Evolutionary conservation across 495 filamentous ascomycete genomes (phyloP).

Genomic region (Halenospora varia): DNA sequence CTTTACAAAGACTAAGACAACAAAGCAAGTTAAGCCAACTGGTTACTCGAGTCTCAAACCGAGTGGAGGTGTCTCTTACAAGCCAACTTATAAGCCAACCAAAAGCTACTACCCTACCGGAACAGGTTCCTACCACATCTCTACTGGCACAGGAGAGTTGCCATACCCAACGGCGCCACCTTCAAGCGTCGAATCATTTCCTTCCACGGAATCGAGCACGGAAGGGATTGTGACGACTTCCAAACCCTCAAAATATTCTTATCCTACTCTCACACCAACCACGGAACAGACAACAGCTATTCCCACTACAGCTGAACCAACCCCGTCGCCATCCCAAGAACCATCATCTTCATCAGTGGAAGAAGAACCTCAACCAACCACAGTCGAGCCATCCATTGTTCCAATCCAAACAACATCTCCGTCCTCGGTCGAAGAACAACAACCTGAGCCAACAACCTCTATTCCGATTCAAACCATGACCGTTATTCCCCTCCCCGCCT

Average conservation of each 20-base stretch:
- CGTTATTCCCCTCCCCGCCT: not conserved
- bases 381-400: not conserved
- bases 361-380: not conserved
- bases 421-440: not conserved
- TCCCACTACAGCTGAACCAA: not conserved
- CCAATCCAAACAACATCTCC: not conserved
- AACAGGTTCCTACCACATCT: no score
- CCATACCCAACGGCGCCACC: not conserved
- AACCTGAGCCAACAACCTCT: not conserved
- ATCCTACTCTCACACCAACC: no score
- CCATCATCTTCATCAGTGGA: not conserved
- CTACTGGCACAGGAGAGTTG: not conserved
- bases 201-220: not conserved
- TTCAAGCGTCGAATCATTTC: not conserved
- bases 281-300: not conserved
- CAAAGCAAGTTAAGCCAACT: no score
- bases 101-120: no score
- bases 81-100: not conserved
- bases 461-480: not conserved
- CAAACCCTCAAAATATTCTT: no score
- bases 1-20: no score
- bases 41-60: not conserved
- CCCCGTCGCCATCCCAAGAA: no score
- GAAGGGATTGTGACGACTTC: no score
- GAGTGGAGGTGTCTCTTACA: not conserved